These are phyloP conservation scores for Salisapilia sapeloensis DNA, from an alignment of 352 stramenopile genomes.

Conservation along the genomic window DNA sequence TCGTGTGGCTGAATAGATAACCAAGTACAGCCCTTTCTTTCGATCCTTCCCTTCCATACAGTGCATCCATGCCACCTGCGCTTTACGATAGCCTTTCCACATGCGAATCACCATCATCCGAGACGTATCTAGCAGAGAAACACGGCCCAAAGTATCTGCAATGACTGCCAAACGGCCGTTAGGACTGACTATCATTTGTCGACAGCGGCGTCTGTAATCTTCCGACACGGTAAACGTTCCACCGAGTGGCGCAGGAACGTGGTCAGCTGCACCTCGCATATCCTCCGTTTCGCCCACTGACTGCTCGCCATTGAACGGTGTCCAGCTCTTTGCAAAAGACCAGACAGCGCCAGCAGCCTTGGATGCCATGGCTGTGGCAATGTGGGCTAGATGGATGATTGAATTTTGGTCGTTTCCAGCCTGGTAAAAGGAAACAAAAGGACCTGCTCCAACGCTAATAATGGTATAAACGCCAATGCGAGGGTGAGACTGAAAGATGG, in stretches of 20 bases:
- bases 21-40: conserved; percentile 45
- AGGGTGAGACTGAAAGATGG: conserved; percentile 70
- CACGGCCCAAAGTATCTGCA: conserved; percentile 52
- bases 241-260: conserved; percentile 44
- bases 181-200: conserved; percentile 47
- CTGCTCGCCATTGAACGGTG: conserved; percentile 4
- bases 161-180: conserved; percentile 49
- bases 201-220: conserved; percentile 35
- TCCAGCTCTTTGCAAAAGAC: conserved; percentile 75
- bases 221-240: conserved; percentile 34
- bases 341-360: conserved; percentile 56
- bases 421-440: conserved; percentile 71
- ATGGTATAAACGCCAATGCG: conserved; percentile 57
- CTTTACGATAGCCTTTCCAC: conserved; percentile 80
- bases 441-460: conserved; percentile 38
- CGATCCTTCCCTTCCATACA: conserved; percentile 25
- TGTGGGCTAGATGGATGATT: conserved; percentile 74
- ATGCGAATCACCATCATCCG: conserved; percentile 72
- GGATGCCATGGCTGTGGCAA: conserved; percentile 63
- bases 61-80: conserved; percentile 71
- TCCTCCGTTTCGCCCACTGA: conserved; percentile 7
- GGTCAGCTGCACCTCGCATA: conserved; percentile 39
- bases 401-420: conserved; percentile 75
- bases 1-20: conserved; percentile 72
- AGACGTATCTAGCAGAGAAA: conserved; percentile 60